A percentile compares a stretch with the other conserved stretches of the same genome.
These are phyloP conservation scores for Isatis tinctoria DNA, from an alignment of 345 rosid species.

Conservation along the genomic window DNA sequence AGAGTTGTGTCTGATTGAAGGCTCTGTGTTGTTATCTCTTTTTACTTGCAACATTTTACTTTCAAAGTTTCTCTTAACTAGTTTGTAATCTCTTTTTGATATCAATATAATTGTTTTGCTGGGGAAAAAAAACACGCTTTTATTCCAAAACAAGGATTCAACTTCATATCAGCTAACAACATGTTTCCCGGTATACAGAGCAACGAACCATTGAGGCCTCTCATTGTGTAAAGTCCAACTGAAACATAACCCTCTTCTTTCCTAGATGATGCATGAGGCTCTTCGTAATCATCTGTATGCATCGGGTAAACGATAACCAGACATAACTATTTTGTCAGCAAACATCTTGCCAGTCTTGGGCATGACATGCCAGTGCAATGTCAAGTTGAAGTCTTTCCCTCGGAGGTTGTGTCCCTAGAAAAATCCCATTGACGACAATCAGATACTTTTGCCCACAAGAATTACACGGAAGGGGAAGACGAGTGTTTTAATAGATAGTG, in stretches of 20 bases:
- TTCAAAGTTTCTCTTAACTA: no score
- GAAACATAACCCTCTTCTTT: constrained; percentile 1
- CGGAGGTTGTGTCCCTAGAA: constrained; percentile 80
- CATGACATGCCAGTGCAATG: constrained; percentile 98
- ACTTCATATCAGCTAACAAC: background rate
- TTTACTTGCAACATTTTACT: no score
- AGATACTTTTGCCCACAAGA: background rate
- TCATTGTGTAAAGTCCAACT: background rate
- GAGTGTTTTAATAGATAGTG: background rate
- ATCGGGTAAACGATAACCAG: constrained; percentile 76
- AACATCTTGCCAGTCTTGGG: constrained; percentile 99
- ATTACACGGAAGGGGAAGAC: background rate
- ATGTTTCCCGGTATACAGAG: background rate
- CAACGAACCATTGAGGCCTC: background rate
- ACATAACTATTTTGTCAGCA: constrained; percentile 67
- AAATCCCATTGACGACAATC: constrained; percentile 7
- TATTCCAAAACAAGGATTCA: constrained; percentile 27
- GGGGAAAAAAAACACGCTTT: no score
- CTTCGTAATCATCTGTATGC: constrained; percentile 54
- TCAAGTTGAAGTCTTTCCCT: constrained; percentile 78
- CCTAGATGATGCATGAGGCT: background rate
- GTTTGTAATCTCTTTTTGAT: no score
- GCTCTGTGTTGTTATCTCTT: no score
- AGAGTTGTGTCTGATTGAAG: no score
- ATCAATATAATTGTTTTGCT: no score